Base-by-base conservation (phyloP, 2,329 filamentous ascomycete species). In the Neurospora crassa region DNA sequence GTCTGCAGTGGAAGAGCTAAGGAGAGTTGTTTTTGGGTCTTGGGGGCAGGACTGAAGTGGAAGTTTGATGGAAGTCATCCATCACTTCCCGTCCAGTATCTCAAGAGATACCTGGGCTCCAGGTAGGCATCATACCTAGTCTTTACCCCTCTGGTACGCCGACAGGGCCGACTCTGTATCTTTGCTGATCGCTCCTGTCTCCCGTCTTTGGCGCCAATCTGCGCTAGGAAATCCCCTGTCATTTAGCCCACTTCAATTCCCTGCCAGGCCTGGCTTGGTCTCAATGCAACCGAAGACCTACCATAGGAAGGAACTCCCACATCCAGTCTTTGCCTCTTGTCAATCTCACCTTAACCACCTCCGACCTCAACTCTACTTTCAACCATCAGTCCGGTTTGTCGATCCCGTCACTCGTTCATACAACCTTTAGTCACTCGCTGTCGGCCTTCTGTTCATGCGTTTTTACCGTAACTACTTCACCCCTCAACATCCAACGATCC, bases 341-440 rank as follows among this genome's bases (percentile, higher is more conserved):
- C 37, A 67, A 59, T 24, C 45, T 59, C 43, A 67, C 71, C 71
- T 59, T 43, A 29, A 29, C 67, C n/a, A n/a, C n/a, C n/a, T n/a
- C 67, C 40, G 47, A 47, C 24, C 47, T 63, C 73, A 18, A 34
- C 24, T 34, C 73, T 71, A 73, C 72, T 71, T 53, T 53, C 29
- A 42, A 12, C 68, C 41, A n/a, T 45, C 67, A 53, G 16, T 42
- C 24, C 69, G 40, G 68, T 45, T 40, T 18, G 72, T 74, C 72
- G 72, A 71, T 70, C 71, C 71, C 20, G 70, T 67, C 24, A 67
- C 63, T 69, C 68, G 41, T 59, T 71, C 68, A 47, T 69, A 37
- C 42, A 14, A 20, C 16, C 10, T 8, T 16, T 37, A 53, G 29
- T 70, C 69, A 59, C 29, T 67, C 59, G 42, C 20, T 68, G 41